phyloP scores from a whole-genome alignment of 768 basidiomycete genomes.

The Suillus tomentosus region DNA sequence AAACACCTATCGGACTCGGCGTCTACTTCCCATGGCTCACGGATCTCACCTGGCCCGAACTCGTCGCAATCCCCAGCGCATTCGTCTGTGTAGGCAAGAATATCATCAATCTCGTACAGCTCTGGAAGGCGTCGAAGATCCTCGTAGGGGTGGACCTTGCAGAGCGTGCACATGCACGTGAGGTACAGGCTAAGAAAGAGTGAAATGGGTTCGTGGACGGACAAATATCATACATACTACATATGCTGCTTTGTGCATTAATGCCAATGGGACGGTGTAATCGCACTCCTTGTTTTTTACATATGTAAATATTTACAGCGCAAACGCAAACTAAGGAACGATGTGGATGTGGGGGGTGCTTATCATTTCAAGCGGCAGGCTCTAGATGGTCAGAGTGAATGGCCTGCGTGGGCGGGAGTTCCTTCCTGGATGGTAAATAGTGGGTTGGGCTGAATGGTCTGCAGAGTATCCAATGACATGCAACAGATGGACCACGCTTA shows the following conservation, averaged over 20 bases:
- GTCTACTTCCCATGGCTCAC: slow-evolving; percentile 16
- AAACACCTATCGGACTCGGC: slow-evolving; percentile 62
- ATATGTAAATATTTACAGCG: slow-evolving; percentile 2
- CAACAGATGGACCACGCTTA: not conserved
- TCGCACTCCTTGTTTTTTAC: slow-evolving; percentile 13
- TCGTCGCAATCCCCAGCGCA: slow-evolving; percentile 61
- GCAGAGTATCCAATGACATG: not conserved
- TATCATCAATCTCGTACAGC: slow-evolving; percentile 91
- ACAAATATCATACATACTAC: slow-evolving; percentile 12
- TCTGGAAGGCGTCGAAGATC: slow-evolving; percentile 97
- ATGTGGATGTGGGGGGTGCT: not conserved
- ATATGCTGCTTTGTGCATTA: slow-evolving; percentile 14
- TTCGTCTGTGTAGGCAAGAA: slow-evolving; percentile 84
- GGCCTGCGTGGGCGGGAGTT: too few species aligned
- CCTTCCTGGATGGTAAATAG: not conserved
- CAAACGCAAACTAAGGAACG: not conserved
- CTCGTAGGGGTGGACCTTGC: slow-evolving; percentile 92
- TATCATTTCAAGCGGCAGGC: not conserved
- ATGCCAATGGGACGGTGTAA: slow-evolving; percentile 14
- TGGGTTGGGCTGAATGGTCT: not conserved
- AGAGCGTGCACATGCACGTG: slow-evolving; percentile 70
- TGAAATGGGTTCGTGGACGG: slow-evolving; percentile 6
- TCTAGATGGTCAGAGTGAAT: not conserved
- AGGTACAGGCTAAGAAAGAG: slow-evolving; percentile 32
- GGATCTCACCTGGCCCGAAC: slow-evolving; percentile 72